Evolutionary conservation across 108 stramenopile genomes (phyloP).

Genomic region (Fistulifera pelliculosa): DNA sequence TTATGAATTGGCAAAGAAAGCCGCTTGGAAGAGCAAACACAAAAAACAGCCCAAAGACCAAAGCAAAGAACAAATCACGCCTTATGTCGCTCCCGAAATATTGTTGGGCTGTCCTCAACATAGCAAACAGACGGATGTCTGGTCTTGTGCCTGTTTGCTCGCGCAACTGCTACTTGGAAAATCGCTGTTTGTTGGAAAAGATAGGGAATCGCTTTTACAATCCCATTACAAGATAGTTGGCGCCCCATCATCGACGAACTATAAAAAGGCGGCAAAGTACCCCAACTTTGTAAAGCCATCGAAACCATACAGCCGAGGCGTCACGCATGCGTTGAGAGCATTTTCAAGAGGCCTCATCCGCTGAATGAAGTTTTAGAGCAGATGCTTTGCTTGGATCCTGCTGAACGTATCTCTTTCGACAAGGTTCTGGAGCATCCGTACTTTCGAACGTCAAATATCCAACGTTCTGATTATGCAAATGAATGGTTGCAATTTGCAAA

Average conservation of each 20-base stretch:
- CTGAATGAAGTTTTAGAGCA: slow-evolving; percentile 48
- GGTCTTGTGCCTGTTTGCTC: slow-evolving; percentile 71
- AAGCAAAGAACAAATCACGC: slow-evolving; percentile 46
- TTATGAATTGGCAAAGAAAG: slow-evolving; percentile 18
- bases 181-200: slow-evolving; percentile 69
- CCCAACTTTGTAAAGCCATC: slow-evolving; percentile 58
- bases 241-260: slow-evolving; percentile 51
- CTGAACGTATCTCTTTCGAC: slow-evolving; percentile 57
- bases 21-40: slow-evolving; percentile 10
- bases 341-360: slow-evolving; percentile 42
- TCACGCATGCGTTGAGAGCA: slow-evolving; percentile 58
- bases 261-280: slow-evolving; percentile 40
- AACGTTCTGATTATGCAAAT: slow-evolving; percentile 4
- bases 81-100: slow-evolving; percentile 69
- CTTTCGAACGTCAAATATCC: background rate
- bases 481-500: slow-evolving; percentile 19
- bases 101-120: slow-evolving; percentile 62
- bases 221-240: slow-evolving; percentile 76
- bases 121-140: slow-evolving; percentile 75
- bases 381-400: slow-evolving; percentile 76
- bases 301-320: slow-evolving; percentile 72
- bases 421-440: slow-evolving; percentile 60
- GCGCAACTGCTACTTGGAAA: slow-evolving; percentile 66
- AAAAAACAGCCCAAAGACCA: slow-evolving; percentile 34
- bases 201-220: slow-evolving; percentile 43